phyloP scores from a whole-genome alignment of 108 stramenopile species.

The Chaetoceros tenuissimus region DNA sequence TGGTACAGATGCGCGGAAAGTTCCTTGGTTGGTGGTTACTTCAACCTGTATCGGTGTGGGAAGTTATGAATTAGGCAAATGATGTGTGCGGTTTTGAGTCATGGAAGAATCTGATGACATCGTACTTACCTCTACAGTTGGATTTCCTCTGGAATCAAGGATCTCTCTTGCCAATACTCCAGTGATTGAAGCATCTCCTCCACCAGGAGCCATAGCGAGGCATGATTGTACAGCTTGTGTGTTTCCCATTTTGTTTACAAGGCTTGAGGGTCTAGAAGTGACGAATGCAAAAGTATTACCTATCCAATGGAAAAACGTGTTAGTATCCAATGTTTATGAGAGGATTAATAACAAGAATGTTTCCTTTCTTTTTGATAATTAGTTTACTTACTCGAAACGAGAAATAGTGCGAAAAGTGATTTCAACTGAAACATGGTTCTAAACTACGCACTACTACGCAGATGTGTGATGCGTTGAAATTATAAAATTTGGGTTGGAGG shows the following conservation, averaged over 20 bases:
- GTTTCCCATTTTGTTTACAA: background rate
- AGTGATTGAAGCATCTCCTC: conserved; percentile 68
- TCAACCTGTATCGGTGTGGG: conserved; percentile 28
- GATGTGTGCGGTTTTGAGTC: background rate
- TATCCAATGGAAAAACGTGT: background rate
- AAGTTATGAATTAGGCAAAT: background rate
- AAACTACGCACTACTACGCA: background rate
- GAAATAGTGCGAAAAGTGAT: background rate
- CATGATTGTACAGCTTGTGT: background rate
- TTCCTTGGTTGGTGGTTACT: conserved; percentile 75
- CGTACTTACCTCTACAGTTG: conserved; percentile 91
- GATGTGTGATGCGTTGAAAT: background rate
- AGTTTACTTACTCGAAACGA: background rate
- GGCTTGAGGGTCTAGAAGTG: background rate
- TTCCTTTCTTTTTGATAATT: background rate
- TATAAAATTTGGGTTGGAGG: background rate
- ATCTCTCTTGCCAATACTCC: conserved; percentile 90
- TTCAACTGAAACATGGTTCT: background rate
- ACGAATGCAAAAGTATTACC: background rate
- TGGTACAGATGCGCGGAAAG: conserved; percentile 88
- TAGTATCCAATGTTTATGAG: background rate
- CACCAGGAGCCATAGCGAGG: background rate
- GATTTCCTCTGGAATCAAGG: conserved; percentile 99
- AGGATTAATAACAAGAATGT: background rate
- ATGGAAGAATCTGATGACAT: conserved; percentile 23